phyloP scores from a whole-genome alignment of 768 basidiomycete species.

The Lentinus brumalis region DNA sequence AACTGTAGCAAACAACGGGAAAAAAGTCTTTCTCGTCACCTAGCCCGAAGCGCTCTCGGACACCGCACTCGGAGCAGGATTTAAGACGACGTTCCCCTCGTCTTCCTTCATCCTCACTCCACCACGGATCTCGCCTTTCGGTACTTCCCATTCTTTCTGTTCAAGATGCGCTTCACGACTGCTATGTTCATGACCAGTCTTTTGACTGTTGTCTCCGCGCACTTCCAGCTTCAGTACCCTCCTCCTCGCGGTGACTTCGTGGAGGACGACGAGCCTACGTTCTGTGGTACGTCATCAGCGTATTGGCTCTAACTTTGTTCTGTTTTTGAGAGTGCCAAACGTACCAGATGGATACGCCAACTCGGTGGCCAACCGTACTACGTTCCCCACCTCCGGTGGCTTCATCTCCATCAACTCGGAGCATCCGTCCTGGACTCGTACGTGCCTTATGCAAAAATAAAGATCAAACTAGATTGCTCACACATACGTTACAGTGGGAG shows the following conservation, averaged over 20 bases:
- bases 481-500: conserved; percentile 42
- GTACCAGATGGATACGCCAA: conserved; percentile 62
- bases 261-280: conserved; percentile 54
- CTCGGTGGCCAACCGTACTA: conserved; percentile 55
- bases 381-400: conserved; percentile 68
- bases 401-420: conserved; percentile 66
- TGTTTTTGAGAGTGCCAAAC: background rate
- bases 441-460: conserved; percentile 17
- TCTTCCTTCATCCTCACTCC: background rate
- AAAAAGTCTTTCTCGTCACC: conserved; percentile 28
- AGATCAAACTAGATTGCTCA: background rate
- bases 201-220: conserved; percentile 44
- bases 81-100: conserved; percentile 14
- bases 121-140: background rate
- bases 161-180: conserved; percentile 38
- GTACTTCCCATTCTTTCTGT: background rate
- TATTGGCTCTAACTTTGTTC: background rate
- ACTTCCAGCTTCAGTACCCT: conserved; percentile 83
- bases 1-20: conserved; percentile 26
- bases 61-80: conserved; percentile 6
- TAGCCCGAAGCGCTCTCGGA: conserved; percentile 14
- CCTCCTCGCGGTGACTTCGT: conserved; percentile 69
- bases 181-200: conserved; percentile 40
- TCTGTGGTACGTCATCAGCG: conserved; percentile 59
- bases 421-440: conserved; percentile 64